Conservation (phyloP, 495 filamentous ascomycete species). For the Penicillium arizonense region DNA sequence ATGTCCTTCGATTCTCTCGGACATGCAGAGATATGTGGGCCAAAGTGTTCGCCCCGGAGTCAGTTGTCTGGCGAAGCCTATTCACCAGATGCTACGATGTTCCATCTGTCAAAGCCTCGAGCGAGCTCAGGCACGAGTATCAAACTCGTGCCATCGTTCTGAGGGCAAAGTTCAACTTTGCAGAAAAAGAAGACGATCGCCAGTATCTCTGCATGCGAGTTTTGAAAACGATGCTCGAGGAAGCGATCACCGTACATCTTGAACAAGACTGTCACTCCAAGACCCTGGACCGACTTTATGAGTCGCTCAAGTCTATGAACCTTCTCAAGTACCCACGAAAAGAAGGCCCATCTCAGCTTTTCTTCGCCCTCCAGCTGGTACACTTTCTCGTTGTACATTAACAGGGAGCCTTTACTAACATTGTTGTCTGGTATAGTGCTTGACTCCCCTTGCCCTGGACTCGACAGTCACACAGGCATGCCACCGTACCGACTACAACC, state of each 20-base stretch:
- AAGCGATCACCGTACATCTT: constrained; percentile 12
- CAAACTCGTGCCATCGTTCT: constrained; percentile 31
- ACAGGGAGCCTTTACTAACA: background rate
- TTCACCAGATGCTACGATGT: constrained; percentile 38
- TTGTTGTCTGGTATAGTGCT: constrained; percentile 14
- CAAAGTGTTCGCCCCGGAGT: constrained; percentile 18
- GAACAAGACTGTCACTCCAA: constrained; percentile 13
- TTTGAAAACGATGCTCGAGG: constrained; percentile 26
- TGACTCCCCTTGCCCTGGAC: constrained; percentile 31
- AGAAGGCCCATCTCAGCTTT: constrained; percentile 16
- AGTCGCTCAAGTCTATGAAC: constrained; percentile 9
- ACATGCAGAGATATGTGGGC: constrained; percentile 22
- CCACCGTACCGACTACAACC: constrained; percentile 32
- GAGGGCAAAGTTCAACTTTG: constrained; percentile 15
- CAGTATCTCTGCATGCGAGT: constrained; percentile 31
- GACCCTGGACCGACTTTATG: constrained; percentile 19
- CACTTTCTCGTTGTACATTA: background rate
- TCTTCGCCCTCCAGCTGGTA: constrained; percentile 35
- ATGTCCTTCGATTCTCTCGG: constrained; percentile 29
- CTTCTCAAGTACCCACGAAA: constrained; percentile 26
- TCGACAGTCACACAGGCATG: constrained; percentile 18
- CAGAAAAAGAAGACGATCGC: constrained; percentile 11
- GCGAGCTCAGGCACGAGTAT: constrained; percentile 33
- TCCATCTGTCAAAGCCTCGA: constrained; percentile 9
- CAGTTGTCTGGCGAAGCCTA: constrained; percentile 31